Conservation (phyloP, 345 rosid genomes). For the Erysimum cheiranthoides region DNA sequence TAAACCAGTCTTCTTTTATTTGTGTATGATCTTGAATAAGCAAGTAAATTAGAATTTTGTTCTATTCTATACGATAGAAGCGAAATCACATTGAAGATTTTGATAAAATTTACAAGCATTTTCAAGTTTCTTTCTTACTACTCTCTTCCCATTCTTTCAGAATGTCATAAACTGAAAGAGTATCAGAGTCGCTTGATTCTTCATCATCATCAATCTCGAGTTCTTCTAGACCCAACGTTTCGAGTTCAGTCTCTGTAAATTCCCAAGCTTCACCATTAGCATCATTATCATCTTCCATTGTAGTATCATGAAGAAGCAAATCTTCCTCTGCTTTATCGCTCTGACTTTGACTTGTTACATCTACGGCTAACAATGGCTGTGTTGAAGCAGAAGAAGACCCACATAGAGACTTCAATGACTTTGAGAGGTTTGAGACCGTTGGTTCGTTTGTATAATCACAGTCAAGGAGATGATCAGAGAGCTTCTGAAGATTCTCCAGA, state of each 20-base stretch:
- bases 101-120: constrained; percentile 25
- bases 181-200: constrained; percentile 42
- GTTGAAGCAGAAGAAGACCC: constrained; percentile 40
- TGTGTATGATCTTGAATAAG: constrained; percentile 26
- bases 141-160: constrained; percentile 68
- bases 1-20: too few species aligned
- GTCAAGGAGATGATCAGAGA: constrained; percentile 54
- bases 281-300: constrained; percentile 19
- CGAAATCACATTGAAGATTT: background rate
- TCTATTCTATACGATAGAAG: background rate
- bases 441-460: constrained; percentile 60
- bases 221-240: constrained; percentile 46
- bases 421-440: constrained; percentile 66
- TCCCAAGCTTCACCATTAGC: constrained; percentile 33
- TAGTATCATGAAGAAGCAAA: constrained; percentile 32
- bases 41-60: constrained; percentile 2
- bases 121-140: constrained; percentile 46
- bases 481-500: constrained; percentile 51
- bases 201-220: constrained; percentile 41
- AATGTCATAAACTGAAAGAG: constrained; percentile 74
- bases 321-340: constrained; percentile 19
- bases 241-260: constrained; percentile 47
- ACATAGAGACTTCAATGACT: constrained; percentile 56
- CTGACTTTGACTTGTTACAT: constrained; percentile 23
- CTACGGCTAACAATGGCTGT: constrained; percentile 31